Evolutionary conservation across 257 asterid genomes (phyloP).

Genomic region (Solanum rostratum): DNA sequence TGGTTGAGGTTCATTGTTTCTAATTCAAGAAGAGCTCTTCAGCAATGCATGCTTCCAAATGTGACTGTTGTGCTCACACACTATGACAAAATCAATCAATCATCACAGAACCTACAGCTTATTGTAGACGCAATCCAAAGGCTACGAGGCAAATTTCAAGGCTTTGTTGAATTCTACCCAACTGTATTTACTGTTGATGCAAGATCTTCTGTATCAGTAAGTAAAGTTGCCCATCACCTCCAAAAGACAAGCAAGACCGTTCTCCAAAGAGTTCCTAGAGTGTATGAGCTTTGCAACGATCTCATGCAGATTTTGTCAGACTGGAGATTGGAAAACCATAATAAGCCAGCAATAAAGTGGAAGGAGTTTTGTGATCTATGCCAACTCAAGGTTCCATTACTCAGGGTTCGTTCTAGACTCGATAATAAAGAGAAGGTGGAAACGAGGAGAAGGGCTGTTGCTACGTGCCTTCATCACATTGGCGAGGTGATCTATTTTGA

Average conservation of each 20-base stretch:
- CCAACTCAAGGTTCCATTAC: conserved; percentile 61
- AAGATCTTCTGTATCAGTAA: conserved; percentile 73
- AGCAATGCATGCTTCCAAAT: conserved; percentile 69
- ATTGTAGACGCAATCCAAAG: conserved; percentile 31
- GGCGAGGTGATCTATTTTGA: conserved; percentile 77
- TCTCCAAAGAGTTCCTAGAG: conserved; percentile 63
- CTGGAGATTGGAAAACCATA: conserved; percentile 58
- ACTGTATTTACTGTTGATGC: conserved; percentile 86
- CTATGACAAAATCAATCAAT: conserved; percentile 48
- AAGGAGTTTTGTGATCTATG: conserved; percentile 68
- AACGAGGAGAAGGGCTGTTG: conserved; percentile 53
- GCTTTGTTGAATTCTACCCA: conserved; percentile 58
- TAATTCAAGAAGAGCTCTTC: conserved; percentile 55
- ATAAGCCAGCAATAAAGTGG: conserved; percentile 71
- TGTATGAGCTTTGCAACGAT: conserved; percentile 68
- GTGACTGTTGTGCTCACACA: conserved; percentile 80
- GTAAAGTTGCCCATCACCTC: conserved; percentile 55
- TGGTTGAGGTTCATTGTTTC: conserved; percentile 77
- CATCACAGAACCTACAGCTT: conserved; percentile 31
- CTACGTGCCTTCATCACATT: conserved; percentile 56
- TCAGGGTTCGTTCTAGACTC: conserved; percentile 54
- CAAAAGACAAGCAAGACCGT: conserved; percentile 42
- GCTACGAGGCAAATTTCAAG: conserved; percentile 53
- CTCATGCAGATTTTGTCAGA: conserved; percentile 32
- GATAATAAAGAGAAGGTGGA: conserved; percentile 57